These are phyloP conservation scores for Pseudognaphalium luteoalbum DNA, from an alignment of 129 eudicot species.

Conservation along the genomic window DNA sequence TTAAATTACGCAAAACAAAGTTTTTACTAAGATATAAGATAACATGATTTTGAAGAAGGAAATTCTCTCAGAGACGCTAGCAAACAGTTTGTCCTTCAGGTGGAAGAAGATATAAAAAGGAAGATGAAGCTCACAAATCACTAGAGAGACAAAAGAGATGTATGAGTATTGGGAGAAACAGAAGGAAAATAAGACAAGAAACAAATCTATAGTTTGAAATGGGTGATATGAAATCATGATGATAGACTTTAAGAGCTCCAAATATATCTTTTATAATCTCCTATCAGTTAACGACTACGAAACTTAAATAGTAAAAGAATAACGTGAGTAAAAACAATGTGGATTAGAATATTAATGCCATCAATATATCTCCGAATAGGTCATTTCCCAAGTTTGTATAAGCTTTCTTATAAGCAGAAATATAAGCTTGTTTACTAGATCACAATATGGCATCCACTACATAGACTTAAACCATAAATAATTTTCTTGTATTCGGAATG, in stretches of 20 bases:
- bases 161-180: background rate
- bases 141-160: background rate
- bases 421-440: conserved; percentile 10
- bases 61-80: background rate
- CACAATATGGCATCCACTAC: conserved; percentile 3
- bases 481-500: background rate
- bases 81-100: background rate
- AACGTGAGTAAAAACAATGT: background rate
- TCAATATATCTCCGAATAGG: background rate
- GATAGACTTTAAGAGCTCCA: background rate
- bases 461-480: background rate
- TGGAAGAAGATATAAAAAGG: background rate
- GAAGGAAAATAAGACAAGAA: background rate
- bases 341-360: conserved; percentile 4
- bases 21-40: background rate
- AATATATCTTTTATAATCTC: background rate
- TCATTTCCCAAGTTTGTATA: conserved; percentile 10
- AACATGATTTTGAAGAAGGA: conserved; percentile 6
- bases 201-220: background rate
- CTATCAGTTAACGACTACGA: background rate
- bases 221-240: background rate
- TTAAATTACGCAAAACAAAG: background rate
- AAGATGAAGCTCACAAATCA: background rate
- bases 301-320: background rate
- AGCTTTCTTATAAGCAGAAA: conserved; percentile 9